These are phyloP conservation scores for Asparagopsis taxiformis DNA, from an alignment of 31 red algal genomes.

Conservation along the genomic window DNA sequence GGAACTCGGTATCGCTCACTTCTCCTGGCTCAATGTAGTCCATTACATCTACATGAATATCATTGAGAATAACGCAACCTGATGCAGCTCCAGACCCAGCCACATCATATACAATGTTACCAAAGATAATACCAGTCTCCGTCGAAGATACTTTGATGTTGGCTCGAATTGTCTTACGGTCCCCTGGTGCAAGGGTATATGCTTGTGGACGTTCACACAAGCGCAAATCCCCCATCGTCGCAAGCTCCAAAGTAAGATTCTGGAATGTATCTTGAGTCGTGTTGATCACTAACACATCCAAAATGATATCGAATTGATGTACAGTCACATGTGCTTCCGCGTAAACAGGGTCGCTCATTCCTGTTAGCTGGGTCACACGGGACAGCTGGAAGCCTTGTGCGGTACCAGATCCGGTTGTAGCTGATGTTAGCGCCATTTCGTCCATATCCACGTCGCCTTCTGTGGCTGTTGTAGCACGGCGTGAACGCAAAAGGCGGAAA, in stretches of 20 bases:
- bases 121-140: slow-evolving; percentile 96
- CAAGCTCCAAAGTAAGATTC: slow-evolving; percentile 87
- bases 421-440: slow-evolving; percentile 27
- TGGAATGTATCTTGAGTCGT: slow-evolving; percentile 80
- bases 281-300: slow-evolving; percentile 90
- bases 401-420: slow-evolving; percentile 31
- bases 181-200: slow-evolving; percentile 68
- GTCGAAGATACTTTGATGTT: slow-evolving; percentile 97
- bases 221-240: slow-evolving; percentile 93
- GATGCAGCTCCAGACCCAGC: slow-evolving; percentile 44
- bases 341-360: slow-evolving; percentile 94
- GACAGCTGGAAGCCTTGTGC: slow-evolving; percentile 59
- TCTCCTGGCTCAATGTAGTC: slow-evolving; percentile 92
- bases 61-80: slow-evolving; percentile 91
- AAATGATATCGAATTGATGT: slow-evolving; percentile 94
- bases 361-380: slow-evolving; percentile 81
- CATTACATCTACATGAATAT: slow-evolving; percentile 98
- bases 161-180: slow-evolving; percentile 73
- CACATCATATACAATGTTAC: slow-evolving; percentile 94
- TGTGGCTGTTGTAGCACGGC: slow-evolving; percentile 33
- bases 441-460: slow-evolving; percentile 72
- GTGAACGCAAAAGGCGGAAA: slow-evolving; percentile 80
- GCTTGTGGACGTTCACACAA: slow-evolving; percentile 92
- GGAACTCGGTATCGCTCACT: slow-evolving; percentile 78
- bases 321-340: slow-evolving; percentile 91